Percentiles rank a stretch among this genome's conserved stretches.
Evolutionary conservation across 176 grass and related monocot species (phyloP).

Genomic region (Oryza glumipatula): DNA sequence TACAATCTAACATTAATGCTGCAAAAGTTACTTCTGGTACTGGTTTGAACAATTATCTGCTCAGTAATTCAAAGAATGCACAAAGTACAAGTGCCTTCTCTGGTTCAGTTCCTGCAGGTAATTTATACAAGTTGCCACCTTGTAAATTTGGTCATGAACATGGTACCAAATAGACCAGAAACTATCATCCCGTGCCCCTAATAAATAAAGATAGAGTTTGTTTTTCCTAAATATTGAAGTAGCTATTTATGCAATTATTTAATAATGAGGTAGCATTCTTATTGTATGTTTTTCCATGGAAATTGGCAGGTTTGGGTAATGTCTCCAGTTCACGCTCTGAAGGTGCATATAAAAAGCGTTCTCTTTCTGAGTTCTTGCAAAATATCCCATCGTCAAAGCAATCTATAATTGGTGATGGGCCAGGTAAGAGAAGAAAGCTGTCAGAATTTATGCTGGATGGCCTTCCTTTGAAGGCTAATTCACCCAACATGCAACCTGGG

Average conservation of each 20-base stretch:
- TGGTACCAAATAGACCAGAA: conserved; percentile 21
- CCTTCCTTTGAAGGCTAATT: conserved; percentile 39
- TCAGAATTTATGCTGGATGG: conserved; percentile 37
- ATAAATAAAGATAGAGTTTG: conserved; percentile 35
- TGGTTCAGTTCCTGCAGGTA: conserved; percentile 48
- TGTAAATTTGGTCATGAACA: too few relatives aligned
- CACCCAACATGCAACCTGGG: conserved; percentile 38
- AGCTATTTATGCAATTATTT: conserved; percentile 17
- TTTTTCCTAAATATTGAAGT: conserved; percentile 37
- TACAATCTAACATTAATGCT: conserved; percentile 41
- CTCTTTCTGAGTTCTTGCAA: conserved; percentile 57
- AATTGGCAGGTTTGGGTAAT: conserved; percentile 46
- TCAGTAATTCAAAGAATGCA: conserved; percentile 41
- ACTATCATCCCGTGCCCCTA: conserved; percentile 11
- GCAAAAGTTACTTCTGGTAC: conserved; percentile 33
- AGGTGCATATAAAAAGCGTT: conserved; percentile 57
- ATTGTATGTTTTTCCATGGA: conserved; percentile 29
- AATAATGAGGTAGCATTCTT: background rate
- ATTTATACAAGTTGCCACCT: conserved; percentile 31
- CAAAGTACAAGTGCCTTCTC: conserved; percentile 43
- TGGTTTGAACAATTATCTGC: conserved; percentile 38
- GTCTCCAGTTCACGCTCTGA: conserved; percentile 44
- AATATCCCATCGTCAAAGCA: conserved; percentile 58
- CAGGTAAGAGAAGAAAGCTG: conserved; percentile 58
- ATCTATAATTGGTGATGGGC: conserved; percentile 45